Conservation (phyloP, 1,284 basidiomycete species). For the Trichosporon asahii region DNA sequence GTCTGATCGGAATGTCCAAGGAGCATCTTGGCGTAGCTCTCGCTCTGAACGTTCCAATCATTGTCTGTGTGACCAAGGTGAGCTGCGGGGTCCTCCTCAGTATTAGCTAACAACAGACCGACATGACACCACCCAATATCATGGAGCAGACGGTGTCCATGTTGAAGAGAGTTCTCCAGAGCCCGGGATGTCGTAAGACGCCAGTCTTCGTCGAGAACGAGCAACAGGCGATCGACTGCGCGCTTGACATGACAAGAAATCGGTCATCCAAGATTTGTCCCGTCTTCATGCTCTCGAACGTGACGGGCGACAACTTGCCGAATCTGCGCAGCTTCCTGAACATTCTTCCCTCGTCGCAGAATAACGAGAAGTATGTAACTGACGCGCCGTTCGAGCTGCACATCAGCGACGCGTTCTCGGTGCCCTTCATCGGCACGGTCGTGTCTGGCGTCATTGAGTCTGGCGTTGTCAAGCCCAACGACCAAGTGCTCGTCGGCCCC, state of each 20-base stretch:
- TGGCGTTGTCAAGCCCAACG: conserved; percentile 72
- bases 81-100: conserved; percentile 17
- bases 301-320: conserved; percentile 79
- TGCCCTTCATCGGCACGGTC: conserved; percentile 92
- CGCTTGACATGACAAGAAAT: conserved; percentile 64
- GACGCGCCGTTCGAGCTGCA: conserved; percentile 79
- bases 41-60: conserved; percentile 87
- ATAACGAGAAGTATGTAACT: conserved; percentile 70
- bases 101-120: conserved; percentile 60
- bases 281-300: conserved; percentile 90
- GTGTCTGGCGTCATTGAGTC: conserved; percentile 86
- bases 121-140: conserved; percentile 94
- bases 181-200: conserved; percentile 80
- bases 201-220: conserved; percentile 52
- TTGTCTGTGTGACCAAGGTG: conserved; percentile 92
- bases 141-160: conserved; percentile 87
- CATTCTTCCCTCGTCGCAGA: conserved; percentile 76
- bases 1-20: conserved; percentile 94
- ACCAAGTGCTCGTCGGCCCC: conserved; percentile 81
- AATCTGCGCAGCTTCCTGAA: conserved; percentile 81
- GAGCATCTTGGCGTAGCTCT: conserved; percentile 93
- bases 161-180: conserved; percentile 86
- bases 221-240: conserved; percentile 69
- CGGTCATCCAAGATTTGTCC: conserved; percentile 70
- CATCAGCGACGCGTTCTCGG: conserved; percentile 62